These are phyloP conservation scores for Apiospora pterosperma DNA, from an alignment of 2,329 filamentous ascomycete species.

Conservation along the genomic window DNA sequence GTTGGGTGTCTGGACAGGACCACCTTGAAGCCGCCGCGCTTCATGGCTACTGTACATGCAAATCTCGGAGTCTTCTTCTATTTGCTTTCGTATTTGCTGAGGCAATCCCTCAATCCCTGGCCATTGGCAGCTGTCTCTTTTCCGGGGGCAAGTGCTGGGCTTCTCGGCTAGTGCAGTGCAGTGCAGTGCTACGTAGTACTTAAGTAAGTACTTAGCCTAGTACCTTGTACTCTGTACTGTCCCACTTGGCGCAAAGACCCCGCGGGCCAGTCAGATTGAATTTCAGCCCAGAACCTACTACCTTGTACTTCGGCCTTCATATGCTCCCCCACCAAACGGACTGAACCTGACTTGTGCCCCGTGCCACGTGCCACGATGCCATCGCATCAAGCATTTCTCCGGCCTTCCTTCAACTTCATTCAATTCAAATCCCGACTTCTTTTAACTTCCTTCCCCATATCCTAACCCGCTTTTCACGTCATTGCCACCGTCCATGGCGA, in stretches of 20 bases:
- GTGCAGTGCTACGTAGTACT: too few relatives aligned
- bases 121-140: too few relatives aligned
- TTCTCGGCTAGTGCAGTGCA: too few relatives aligned
- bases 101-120: too few relatives aligned
- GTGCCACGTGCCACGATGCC: neutral
- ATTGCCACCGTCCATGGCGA: neutral
- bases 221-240: too few relatives aligned
- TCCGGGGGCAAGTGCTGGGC: too few relatives aligned
- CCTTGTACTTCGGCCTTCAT: neutral
- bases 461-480: neutral
- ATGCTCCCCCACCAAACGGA: neutral
- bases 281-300: neutral
- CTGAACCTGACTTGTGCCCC: neutral
- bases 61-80: too few relatives aligned
- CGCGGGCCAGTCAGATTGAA: neutral
- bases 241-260: neutral
- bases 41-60: too few relatives aligned
- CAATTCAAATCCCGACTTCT: neutral
- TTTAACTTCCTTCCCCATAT: neutral
- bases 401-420: neutral
- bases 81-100: too few relatives aligned
- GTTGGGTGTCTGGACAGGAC: too few relatives aligned
- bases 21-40: too few relatives aligned
- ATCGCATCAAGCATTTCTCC: constrained; percentile 2
- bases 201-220: too few relatives aligned